Evolutionary conservation across 306 rosid species (phyloP).

Genomic region (Trifolium subterraneum): DNA sequence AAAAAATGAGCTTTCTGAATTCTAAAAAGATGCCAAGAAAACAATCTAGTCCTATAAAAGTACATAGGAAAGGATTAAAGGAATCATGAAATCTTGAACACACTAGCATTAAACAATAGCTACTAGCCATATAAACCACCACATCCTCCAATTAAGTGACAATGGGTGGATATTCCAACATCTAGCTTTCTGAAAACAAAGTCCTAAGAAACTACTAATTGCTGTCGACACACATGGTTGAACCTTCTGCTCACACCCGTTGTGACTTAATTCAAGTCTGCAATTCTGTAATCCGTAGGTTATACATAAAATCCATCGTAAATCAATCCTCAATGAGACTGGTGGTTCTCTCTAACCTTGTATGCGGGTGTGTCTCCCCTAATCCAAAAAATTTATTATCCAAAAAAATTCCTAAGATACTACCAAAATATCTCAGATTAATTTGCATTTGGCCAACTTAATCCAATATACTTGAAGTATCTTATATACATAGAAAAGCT

Average conservation of each 20-base stretch:
- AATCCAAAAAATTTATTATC: too few relatives aligned
- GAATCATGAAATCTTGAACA: slow-evolving; percentile 19
- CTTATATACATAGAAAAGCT: too few relatives aligned
- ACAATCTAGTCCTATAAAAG: neutral
- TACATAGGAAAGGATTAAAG: neutral
- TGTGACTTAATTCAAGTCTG: too few relatives aligned
- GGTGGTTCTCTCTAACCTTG: too few relatives aligned
- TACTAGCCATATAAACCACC: neutral
- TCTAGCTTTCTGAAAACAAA: neutral
- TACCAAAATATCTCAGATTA: neutral
- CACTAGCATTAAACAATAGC: neutral
- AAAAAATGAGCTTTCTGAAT: too few relatives aligned
- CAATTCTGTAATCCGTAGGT: too few relatives aligned
- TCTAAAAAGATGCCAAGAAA: too few relatives aligned
- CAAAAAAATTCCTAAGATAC: neutral
- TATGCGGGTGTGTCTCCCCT: too few relatives aligned
- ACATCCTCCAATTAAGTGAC: neutral
- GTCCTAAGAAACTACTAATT: neutral
- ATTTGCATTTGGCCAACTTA: neutral
- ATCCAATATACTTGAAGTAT: neutral
- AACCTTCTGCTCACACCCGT: too few relatives aligned
- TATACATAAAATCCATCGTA: too few relatives aligned
- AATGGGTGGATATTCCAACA: neutral
- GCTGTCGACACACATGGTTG: too few relatives aligned
- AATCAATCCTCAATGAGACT: too few relatives aligned